These are phyloP conservation scores for Orbilia ellipsospora DNA, from an alignment of 2,329 filamentous ascomycete genomes.

Conservation along the genomic window DNA sequence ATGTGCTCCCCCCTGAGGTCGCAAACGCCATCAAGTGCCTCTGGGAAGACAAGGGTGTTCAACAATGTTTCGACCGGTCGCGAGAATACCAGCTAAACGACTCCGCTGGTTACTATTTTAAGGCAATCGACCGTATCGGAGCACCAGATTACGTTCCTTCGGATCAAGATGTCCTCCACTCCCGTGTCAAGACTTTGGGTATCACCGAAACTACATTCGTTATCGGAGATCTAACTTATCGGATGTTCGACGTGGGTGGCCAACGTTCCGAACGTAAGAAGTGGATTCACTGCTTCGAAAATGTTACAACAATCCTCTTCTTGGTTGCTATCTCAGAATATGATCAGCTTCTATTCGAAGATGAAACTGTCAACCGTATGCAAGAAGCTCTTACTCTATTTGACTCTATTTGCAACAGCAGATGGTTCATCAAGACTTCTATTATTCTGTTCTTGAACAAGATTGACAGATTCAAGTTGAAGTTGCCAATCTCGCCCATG, in stretches of 20 bases:
- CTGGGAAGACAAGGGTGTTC: constrained; percentile 92
- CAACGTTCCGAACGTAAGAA: constrained; percentile 97
- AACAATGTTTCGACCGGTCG: constrained; percentile 94
- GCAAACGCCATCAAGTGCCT: constrained; percentile 90
- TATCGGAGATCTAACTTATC: constrained; percentile 91
- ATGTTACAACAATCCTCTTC: constrained; percentile 96
- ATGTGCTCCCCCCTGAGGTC: constrained; percentile 92
- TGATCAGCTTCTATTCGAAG: constrained; percentile 94
- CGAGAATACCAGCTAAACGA: constrained; percentile 97
- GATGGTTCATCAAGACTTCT: constrained; percentile 78
- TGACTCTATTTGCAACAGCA: constrained; percentile 78
- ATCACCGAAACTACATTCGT: constrained; percentile 97
- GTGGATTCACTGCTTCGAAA: constrained; percentile 99
- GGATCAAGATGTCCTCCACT: constrained; percentile 93
- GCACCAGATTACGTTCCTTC: constrained; percentile 93
- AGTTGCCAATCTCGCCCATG: constrained; percentile 77
- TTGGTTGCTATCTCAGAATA: constrained; percentile 97
- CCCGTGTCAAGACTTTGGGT: constrained; percentile 97
- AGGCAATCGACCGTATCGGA: constrained; percentile 90
- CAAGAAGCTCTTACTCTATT: constrained; percentile 77
- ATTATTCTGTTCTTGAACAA: constrained; percentile 81
- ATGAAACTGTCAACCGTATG: constrained; percentile 88
- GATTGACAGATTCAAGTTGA: constrained; percentile 80
- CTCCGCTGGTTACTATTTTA: constrained; percentile 97
- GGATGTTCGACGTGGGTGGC: constrained; percentile 97